Evolutionary conservation across 1,284 basidiomycete species (phyloP), one percentile per base, ranked within the genome.

Genomic region (Ceratobasidium sp.): DNA sequence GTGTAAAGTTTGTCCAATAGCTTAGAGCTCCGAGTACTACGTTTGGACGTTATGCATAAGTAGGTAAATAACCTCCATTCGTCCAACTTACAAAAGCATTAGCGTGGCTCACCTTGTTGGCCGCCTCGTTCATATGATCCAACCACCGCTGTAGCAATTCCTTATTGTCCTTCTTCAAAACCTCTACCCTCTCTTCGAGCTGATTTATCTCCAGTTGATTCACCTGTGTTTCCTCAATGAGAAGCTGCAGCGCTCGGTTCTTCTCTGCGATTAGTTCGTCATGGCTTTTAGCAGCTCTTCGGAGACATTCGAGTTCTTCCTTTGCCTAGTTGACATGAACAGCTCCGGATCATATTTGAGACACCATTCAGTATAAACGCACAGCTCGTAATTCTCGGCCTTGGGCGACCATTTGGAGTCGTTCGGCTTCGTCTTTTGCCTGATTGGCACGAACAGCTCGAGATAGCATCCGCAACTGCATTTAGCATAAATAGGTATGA

Each of bases 121-220:
- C 96, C 78, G 95, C 94, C 18, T 87, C 84, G 78, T 97, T 94
- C 83, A 97, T 97, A 76, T 92, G 90, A 79, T 97, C 95, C 28
- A 97, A 84, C 95, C 95, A 98, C 18, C 95, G 89, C 79, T 98
- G 94, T 0, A 99, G 84, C 48, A 99, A 86, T 76, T 91, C 91
- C 21, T 95, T 95, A 78, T 99, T 99, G 81, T 99, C 96, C 77
- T 90, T 91, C 72, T 88, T 88, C 59, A 99, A 85, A 23, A 86
- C 90, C 76, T 89, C 84, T 79, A 97, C 97, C 48, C 93, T 89
- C 75, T 94, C 88, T 74, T 94, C 90, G 46, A 97, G 88, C 78
- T 96, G 93, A 54, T 88, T 86, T 18, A 98, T 86, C 80, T 99
- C 96, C 59, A 98, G 86, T 74, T 94, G 90, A 42, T 95, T 85